These are phyloP conservation scores for Allium fistulosum DNA, from an alignment of 106 monocot species.

Conservation along the genomic window DNA sequence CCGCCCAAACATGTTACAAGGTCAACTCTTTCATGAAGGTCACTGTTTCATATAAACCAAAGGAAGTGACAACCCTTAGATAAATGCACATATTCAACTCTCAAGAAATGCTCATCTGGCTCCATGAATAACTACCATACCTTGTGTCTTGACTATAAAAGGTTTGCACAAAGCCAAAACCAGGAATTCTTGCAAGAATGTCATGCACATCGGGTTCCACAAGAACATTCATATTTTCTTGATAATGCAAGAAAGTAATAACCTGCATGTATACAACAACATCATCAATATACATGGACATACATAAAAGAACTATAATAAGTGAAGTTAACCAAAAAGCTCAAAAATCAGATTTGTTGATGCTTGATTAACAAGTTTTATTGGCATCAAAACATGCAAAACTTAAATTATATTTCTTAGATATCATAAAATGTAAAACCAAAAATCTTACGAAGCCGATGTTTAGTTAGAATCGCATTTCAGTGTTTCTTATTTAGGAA, in stretches of 20 bases:
- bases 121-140: conserved; percentile 26
- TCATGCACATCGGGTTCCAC: conserved; percentile 99
- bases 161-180: conserved; percentile 98
- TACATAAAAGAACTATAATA: too few species aligned
- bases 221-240: conserved; percentile 96
- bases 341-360: too few species aligned
- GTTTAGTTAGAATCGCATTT: too few species aligned
- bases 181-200: conserved; percentile 86
- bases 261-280: conserved; percentile 48
- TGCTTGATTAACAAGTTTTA: too few species aligned
- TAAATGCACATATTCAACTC: neutral
- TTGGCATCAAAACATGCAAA: too few species aligned
- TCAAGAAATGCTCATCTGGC: neutral
- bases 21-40: conserved; percentile 99
- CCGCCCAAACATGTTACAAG: conserved; percentile 97
- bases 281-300: too few species aligned
- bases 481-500: too few species aligned
- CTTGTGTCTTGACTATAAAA: conserved; percentile 96
- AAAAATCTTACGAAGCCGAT: too few species aligned
- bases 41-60: conserved; percentile 37
- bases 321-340: too few species aligned
- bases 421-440: too few species aligned
- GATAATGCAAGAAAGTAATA: conserved; percentile 74
- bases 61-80: conserved; percentile 1
- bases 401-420: too few species aligned